Conservation (phyloP, 768 basidiomycete species). For the Asterophora lycoperdoides region DNA sequence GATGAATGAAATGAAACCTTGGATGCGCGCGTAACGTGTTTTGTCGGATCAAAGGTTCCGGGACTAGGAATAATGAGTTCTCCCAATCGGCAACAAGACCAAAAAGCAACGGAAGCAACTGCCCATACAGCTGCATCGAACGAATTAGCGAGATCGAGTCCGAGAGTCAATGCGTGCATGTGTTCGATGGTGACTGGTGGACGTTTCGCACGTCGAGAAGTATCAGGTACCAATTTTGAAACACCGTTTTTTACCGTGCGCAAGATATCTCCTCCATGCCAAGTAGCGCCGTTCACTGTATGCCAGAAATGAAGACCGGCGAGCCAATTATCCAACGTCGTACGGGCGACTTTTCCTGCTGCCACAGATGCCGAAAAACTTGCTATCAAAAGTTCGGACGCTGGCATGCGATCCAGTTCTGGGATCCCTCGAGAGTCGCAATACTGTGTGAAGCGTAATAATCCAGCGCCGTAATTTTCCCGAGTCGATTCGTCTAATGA, state of each 20-base stretch:
- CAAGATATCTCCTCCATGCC: conserved; percentile 23
- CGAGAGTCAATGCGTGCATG: not conserved
- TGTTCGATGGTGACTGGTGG: conserved; percentile 12
- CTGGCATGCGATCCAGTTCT: conserved; percentile 22
- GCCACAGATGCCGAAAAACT: conserved; percentile 21
- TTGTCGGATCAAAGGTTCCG: not conserved
- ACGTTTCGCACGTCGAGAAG: not conserved
- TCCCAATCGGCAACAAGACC: conserved; percentile 5
- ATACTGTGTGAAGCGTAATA: conserved; percentile 26
- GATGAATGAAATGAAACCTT: not conserved
- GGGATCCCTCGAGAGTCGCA: not conserved
- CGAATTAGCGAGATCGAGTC: conserved; percentile 3
- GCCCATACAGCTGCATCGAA: conserved; percentile 8
- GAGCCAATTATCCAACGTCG: conserved; percentile 9
- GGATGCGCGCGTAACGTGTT: not conserved
- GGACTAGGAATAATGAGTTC: conserved; percentile 4
- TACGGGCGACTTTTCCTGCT: conserved; percentile 8
- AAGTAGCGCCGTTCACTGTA: conserved; percentile 23
- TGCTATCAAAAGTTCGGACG: conserved; percentile 22
- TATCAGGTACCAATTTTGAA: not conserved
- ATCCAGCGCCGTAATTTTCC: conserved; percentile 26
- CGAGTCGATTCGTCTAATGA: too few relatives aligned
- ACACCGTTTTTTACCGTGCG: conserved; percentile 5
- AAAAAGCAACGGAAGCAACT: conserved; percentile 1
- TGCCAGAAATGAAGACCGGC: too few relatives aligned